Evolutionary conservation across 139 green algal genomes (phyloP).

Genomic region (Chlorella vulgaris): DNA sequence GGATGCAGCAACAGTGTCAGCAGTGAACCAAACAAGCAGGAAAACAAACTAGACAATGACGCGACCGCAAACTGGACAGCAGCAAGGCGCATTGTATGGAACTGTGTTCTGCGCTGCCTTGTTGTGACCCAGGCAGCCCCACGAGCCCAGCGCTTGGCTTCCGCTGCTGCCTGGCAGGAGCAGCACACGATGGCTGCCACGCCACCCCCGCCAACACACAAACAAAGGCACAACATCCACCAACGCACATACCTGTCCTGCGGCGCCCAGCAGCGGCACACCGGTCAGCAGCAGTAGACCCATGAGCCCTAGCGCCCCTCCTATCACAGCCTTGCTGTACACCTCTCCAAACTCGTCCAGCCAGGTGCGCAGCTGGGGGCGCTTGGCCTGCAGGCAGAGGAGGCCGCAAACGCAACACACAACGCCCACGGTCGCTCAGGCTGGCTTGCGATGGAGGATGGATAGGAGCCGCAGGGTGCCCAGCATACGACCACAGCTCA

Average conservation of each 20-base stretch:
- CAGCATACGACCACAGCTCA: too few species aligned
- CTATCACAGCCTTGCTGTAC: constrained; percentile 78
- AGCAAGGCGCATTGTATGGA: too few species aligned
- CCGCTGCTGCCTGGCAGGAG: neutral
- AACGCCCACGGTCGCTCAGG: too few species aligned
- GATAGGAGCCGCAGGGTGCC: too few species aligned
- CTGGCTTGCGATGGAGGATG: too few species aligned
- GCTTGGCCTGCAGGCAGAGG: constrained; percentile 45
- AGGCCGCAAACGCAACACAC: neutral
- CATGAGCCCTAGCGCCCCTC: constrained; percentile 43
- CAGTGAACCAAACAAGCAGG: too few species aligned
- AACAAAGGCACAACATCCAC: neutral
- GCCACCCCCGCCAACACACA: neutral
- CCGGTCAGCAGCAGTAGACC: constrained; percentile 52
- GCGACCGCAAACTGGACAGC: too few species aligned
- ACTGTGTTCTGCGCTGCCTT: too few species aligned
- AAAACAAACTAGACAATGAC: neutral
- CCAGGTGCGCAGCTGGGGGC: constrained; percentile 63
- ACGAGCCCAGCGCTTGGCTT: too few species aligned
- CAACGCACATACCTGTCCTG: constrained; percentile 8
- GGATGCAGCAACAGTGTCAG: too few species aligned
- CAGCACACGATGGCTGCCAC: neutral
- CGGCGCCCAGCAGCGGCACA: constrained; percentile 62
- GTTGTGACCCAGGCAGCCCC: too few species aligned
- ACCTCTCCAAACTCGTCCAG: constrained; percentile 69